Evolutionary conservation across 1,284 basidiomycete species (phyloP).

Genomic region (Rhodotorula glutinis): DNA sequence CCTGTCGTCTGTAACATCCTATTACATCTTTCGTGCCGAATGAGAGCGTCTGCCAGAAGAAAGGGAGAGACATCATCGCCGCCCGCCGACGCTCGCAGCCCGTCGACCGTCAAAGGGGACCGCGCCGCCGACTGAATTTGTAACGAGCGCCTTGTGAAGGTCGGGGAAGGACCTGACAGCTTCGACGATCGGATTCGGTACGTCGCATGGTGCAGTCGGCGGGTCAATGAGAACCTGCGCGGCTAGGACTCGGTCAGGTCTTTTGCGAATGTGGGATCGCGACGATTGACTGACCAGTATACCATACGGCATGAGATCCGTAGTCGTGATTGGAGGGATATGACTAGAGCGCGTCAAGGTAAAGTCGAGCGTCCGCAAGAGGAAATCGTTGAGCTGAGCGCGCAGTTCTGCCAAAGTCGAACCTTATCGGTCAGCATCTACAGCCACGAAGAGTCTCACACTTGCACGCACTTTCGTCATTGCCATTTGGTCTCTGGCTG

Average conservation of each 20-base stretch:
- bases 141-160: constrained; percentile 11
- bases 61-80: neutral
- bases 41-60: neutral
- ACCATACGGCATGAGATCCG: constrained; percentile 29
- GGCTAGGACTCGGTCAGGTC: too few relatives aligned
- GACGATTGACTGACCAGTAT: constrained; percentile 13
- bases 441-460: too few relatives aligned
- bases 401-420: constrained; percentile 17
- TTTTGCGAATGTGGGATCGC: too few relatives aligned
- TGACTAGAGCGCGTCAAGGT: constrained; percentile 19
- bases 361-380: constrained; percentile 25
- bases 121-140: neutral
- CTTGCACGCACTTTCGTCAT: neutral
- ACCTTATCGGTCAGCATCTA: neutral
- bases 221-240: constrained; percentile 26
- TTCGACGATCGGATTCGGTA: constrained; percentile 10
- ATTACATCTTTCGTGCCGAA: neutral
- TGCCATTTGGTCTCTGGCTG: neutral
- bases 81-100: neutral
- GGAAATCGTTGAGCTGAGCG: constrained; percentile 34
- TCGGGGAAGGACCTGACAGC: constrained; percentile 11
- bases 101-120: neutral
- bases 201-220: neutral
- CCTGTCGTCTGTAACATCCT: neutral
- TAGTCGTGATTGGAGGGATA: constrained; percentile 31